A percentile compares a stretch with the other conserved stretches of the same genome.
phyloP scores from a whole-genome alignment of 139 green algal species.

The Haematococcus lacustris region DNA sequence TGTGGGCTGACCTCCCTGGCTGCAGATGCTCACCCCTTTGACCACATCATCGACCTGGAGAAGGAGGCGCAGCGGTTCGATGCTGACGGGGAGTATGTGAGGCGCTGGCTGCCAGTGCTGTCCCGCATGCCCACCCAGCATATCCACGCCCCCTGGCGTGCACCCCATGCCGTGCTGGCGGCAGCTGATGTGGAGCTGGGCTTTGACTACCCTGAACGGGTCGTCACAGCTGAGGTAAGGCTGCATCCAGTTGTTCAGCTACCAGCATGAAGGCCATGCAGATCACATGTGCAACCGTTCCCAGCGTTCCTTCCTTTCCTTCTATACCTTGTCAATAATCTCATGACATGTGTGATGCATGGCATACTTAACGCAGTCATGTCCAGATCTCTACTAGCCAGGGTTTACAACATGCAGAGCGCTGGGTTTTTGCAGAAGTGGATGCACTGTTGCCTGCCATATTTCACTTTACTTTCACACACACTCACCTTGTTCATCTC shows the following conservation, averaged over 20 bases:
- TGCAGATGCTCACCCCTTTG: constrained; percentile 73
- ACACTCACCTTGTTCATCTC: too few species aligned
- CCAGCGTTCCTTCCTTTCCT: background rate
- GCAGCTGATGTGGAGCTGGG: constrained; percentile 62
- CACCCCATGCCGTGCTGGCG: constrained; percentile 33
- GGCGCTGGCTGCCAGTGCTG: constrained; percentile 81
- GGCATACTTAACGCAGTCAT: background rate
- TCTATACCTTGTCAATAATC: background rate
- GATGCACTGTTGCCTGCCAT: background rate
- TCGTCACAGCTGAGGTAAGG: constrained; percentile 32
- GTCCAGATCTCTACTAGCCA: too few species aligned
- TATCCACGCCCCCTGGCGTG: constrained; percentile 61
- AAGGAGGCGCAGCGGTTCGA: constrained; percentile 56
- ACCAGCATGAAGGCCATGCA: background rate
- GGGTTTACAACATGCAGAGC: background rate
- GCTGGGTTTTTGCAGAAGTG: too few species aligned
- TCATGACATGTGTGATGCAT: background rate
- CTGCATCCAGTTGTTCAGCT: background rate
- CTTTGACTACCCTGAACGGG: constrained; percentile 60
- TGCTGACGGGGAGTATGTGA: constrained; percentile 81
- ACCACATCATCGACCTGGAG: constrained; percentile 69
- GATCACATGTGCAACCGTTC: background rate
- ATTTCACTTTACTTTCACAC: background rate
- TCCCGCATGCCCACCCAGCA: constrained; percentile 54
- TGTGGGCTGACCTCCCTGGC: too few species aligned